Evolutionary conservation across 1,284 basidiomycete genomes (phyloP).

Genomic region (Cryptococcus sp.): DNA sequence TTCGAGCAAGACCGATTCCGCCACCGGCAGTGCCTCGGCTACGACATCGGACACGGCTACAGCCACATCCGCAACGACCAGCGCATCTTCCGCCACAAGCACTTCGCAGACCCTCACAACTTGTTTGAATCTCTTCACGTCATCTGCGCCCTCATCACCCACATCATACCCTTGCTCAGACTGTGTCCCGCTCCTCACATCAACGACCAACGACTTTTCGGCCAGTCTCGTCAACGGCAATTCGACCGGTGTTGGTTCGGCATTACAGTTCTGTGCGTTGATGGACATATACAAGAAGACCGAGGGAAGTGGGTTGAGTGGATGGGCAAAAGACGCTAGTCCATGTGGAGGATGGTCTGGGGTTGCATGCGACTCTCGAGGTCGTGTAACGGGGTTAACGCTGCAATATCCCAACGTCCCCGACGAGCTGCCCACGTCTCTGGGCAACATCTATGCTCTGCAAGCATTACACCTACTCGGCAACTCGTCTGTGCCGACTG

Average conservation of each 20-base stretch:
- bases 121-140: conserved; percentile 40
- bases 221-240: conserved; percentile 27
- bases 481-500: conserved; percentile 43
- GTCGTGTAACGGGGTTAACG: conserved; percentile 28
- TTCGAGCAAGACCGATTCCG: conserved; percentile 1
- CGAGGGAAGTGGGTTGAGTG: conserved; percentile 4
- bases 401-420: conserved; percentile 45
- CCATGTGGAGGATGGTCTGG: conserved; percentile 48
- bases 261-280: conserved; percentile 52
- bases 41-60: conserved; percentile 1
- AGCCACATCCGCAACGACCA: conserved; percentile 2
- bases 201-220: conserved; percentile 43
- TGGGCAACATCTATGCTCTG: conserved; percentile 43
- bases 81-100: conserved; percentile 14
- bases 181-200: conserved; percentile 39
- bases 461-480: conserved; percentile 40
- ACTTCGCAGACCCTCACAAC: conserved; percentile 34
- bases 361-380: conserved; percentile 42
- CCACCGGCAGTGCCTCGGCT: conserved; percentile 1
- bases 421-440: conserved; percentile 23
- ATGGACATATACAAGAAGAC: conserved; percentile 37
- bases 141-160: conserved; percentile 32
- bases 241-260: conserved; percentile 43
- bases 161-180: conserved; percentile 39
- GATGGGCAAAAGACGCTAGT: conserved; percentile 37